phyloP scores from a whole-genome alignment of 2,329 filamentous ascomycete genomes.

The Cordyceps cateniannulata region DNA sequence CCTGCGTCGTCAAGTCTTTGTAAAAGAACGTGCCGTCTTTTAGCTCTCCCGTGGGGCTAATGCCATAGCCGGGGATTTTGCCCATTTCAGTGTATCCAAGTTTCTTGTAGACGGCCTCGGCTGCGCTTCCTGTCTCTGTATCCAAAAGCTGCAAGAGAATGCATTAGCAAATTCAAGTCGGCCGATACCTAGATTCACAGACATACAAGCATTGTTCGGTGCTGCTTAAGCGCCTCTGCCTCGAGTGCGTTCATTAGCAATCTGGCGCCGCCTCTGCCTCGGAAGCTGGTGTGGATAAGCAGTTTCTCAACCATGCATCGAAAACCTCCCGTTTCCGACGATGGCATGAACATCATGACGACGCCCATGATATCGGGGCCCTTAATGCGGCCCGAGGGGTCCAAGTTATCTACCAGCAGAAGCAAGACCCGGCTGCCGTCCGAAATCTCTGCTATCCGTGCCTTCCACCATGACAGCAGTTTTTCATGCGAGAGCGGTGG shows the following conservation, averaged over 20 bases:
- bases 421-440: slow-evolving; percentile 44
- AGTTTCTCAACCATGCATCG: slow-evolving; percentile 52
- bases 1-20: slow-evolving; percentile 39
- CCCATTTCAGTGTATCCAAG: slow-evolving; percentile 53
- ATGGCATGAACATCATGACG: slow-evolving; percentile 47
- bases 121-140: slow-evolving; percentile 44
- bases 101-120: slow-evolving; percentile 46
- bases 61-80: slow-evolving; percentile 46
- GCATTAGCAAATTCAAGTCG: neutral
- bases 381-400: slow-evolving; percentile 27
- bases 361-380: slow-evolving; percentile 46
- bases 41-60: slow-evolving; percentile 41
- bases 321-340: slow-evolving; percentile 49
- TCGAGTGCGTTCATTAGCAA: slow-evolving; percentile 49
- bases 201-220: slow-evolving; percentile 47
- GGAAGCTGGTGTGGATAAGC: slow-evolving; percentile 45
- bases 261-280: slow-evolving; percentile 45
- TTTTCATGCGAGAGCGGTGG: slow-evolving; percentile 52
- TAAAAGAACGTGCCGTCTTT: slow-evolving; percentile 52
- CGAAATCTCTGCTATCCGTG: slow-evolving; percentile 40
- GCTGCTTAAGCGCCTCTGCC: slow-evolving; percentile 40
- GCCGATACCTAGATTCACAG: too few species aligned
- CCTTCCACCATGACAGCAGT: slow-evolving; percentile 52
- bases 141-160: slow-evolving; percentile 39
- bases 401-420: slow-evolving; percentile 38